Base-by-base conservation (phyloP, 1,284 basidiomycete genomes). In the Microbotryum saponariae region DNA sequence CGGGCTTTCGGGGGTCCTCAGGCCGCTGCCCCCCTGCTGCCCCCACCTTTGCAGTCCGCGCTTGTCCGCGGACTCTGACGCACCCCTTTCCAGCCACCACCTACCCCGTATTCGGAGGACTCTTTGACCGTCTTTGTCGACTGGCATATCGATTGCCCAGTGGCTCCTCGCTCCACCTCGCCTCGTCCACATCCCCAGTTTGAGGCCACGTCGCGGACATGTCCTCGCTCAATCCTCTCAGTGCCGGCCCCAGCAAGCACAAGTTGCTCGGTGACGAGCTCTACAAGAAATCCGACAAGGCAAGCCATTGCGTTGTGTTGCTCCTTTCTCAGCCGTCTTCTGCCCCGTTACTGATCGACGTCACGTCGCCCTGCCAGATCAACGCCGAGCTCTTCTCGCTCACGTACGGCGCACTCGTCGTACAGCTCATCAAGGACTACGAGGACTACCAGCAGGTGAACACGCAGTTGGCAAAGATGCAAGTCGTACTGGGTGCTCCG, bases 381-480 rank as follows among this genome's bases (percentile, higher is more conserved):
- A 98, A 96, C 76, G 90, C 91, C 71, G 96, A 99, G 77, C 82
- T 98, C 23, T 98, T 99, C 76, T 88, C 93, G 4, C 78, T 98
- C 64, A 98, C 94, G 27, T 99, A 99, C 72, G 96, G 96, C 56
- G 91, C 93, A 20, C 82, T 98, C 53, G 96, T 99, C 55, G 91
- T 97, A 45, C 96, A 99, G 78, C 83, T 99, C 65, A 91, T 98
- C 71, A 94, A 97, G 75, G 96, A 99, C 77, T 98, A 97, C 73
- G 94, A 99, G 74, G 93, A 98, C 79, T 98, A 97, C 72, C 81
- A 81, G 18, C 90, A 94, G 75, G 82, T 83, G 59, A 84, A 84
- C 77, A 79, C 79, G 70, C 82, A 83, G 71, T 76, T 84, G 16
- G 82, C 83, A 61, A 82, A 82, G 76, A 83, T 84, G 82, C 81